A percentile compares a stretch with the other conserved stretches of the same genome.
phyloP scores from a whole-genome alignment of 805 yeast species.

The Candida tammaniensis region DNA sequence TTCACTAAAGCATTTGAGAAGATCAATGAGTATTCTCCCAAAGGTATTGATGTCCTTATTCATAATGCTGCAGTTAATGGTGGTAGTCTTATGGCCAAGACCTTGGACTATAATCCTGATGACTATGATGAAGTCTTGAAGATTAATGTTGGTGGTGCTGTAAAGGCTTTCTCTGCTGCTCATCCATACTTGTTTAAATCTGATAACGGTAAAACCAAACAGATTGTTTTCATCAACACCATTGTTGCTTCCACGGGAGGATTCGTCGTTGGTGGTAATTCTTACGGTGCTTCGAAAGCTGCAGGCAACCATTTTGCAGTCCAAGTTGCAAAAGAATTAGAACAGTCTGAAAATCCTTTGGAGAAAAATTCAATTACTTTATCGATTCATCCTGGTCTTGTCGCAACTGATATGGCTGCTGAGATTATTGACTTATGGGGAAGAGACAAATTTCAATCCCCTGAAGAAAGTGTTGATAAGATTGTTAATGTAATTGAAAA shows the following conservation, averaged over 20 bases:
- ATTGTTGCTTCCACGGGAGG: slow-evolving; percentile 11
- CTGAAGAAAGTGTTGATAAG: slow-evolving; percentile 6
- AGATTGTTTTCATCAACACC: slow-evolving; percentile 24
- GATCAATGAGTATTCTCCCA: slow-evolving; percentile 1
- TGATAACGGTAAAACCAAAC: slow-evolving; percentile 11
- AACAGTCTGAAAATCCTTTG: background rate
- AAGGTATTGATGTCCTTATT: slow-evolving; percentile 8
- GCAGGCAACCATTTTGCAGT: slow-evolving; percentile 28
- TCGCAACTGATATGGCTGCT: slow-evolving; percentile 17
- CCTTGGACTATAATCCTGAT: slow-evolving; percentile 5
- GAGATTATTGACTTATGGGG: slow-evolving; percentile 1
- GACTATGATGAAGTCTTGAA: slow-evolving; percentile 1
- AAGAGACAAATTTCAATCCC: slow-evolving; percentile 2
- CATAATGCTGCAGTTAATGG: slow-evolving; percentile 8
- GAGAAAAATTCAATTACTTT: slow-evolving; percentile 2
- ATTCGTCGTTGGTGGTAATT: slow-evolving; percentile 4
- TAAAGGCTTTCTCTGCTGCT: slow-evolving; percentile 11
- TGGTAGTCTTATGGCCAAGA: background rate
- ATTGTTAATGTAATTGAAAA: background rate
- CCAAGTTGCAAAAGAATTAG: slow-evolving; percentile 20
- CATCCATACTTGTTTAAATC: slow-evolving; percentile 10
- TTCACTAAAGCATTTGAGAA: slow-evolving; percentile 1
- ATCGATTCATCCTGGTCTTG: slow-evolving; percentile 39
- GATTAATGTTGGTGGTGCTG: slow-evolving; percentile 11
- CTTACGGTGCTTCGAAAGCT: slow-evolving; percentile 36